These are phyloP conservation scores for Rhizoclosmatium globosum DNA, from an alignment of 192 early-diverging fungal genomes.

Conservation along the genomic window DNA sequence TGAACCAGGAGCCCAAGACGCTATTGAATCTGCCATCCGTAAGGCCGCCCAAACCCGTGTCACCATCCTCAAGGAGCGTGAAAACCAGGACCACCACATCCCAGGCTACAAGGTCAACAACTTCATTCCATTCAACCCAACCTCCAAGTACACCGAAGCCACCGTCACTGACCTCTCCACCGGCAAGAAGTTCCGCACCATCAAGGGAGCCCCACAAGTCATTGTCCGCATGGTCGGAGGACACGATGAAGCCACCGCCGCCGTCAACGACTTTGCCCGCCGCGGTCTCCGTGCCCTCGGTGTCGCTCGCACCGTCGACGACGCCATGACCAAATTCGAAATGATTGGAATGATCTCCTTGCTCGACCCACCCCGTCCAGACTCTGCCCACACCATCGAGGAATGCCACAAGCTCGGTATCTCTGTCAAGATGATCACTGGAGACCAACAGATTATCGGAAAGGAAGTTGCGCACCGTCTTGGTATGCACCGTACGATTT, in stretches of 20 bases:
- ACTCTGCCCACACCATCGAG: too few relatives aligned
- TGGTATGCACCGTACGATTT: too few relatives aligned
- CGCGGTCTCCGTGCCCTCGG: constrained; percentile 90
- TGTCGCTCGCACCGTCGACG: too few relatives aligned
- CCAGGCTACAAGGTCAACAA: constrained; percentile 92
- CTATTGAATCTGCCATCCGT: constrained; percentile 89
- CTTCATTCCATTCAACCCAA: constrained; percentile 94
- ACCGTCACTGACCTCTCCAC: constrained; percentile 79
- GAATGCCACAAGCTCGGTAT: too few relatives aligned
- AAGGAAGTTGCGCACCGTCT: too few relatives aligned
- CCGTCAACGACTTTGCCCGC: constrained; percentile 84
- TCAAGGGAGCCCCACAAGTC: constrained; percentile 96
- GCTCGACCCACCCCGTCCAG: constrained; percentile 90
- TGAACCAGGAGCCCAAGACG: constrained; percentile 88
- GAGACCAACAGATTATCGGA: too few relatives aligned
- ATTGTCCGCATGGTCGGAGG: constrained; percentile 74
- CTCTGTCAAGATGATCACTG: too few relatives aligned
- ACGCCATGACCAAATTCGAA: too few relatives aligned
- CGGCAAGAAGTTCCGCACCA: constrained; percentile 80
- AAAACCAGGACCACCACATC: constrained; percentile 71
- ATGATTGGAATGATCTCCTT: constrained; percentile 93
- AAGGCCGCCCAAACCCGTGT: constrained; percentile 78
- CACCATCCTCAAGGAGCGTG: constrained; percentile 64
- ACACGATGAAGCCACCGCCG: constrained; percentile 81
- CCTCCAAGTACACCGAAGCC: constrained; percentile 90